These are phyloP conservation scores for Suillus ampliporus DNA, from an alignment of 768 basidiomycete genomes.

Conservation along the genomic window DNA sequence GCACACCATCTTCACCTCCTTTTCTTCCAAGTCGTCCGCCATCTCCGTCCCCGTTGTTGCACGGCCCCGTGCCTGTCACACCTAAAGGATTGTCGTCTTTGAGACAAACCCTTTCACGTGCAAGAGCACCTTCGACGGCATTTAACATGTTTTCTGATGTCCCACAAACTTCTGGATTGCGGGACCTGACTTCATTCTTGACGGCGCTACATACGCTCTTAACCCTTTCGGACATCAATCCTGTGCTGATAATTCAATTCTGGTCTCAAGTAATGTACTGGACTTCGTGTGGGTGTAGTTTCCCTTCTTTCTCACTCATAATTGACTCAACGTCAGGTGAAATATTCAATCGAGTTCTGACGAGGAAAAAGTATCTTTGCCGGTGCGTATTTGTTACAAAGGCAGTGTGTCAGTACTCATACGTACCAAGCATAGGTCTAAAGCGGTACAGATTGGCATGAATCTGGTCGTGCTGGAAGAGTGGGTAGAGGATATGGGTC, in stretches of 20 bases:
- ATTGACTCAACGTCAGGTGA: constrained; percentile 57
- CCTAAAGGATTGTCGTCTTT: constrained; percentile 70
- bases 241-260: constrained; percentile 83
- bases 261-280: constrained; percentile 99
- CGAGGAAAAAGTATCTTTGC: constrained; percentile 95
- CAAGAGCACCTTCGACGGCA: constrained; percentile 51
- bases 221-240: constrained; percentile 87
- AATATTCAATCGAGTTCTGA: constrained; percentile 82
- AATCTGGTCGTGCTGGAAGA: constrained; percentile 88
- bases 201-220: constrained; percentile 86
- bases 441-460: constrained; percentile 88
- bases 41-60: constrained; percentile 54
- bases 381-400: constrained; percentile 51
- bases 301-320: constrained; percentile 14
- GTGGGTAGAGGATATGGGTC: constrained; percentile 83
- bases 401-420: constrained; percentile 11
- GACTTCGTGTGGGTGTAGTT: constrained; percentile 79
- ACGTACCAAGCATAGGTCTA: constrained; percentile 54
- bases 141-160: constrained; percentile 56
- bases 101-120: constrained; percentile 63
- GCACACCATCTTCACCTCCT: constrained; percentile 53
- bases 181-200: constrained; percentile 77
- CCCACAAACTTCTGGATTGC: constrained; percentile 48
- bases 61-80: constrained; percentile 49
- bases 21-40: constrained; percentile 52